phyloP scores from a whole-genome alignment of 768 basidiomycete genomes.

The Hygrocybe coccinea region DNA sequence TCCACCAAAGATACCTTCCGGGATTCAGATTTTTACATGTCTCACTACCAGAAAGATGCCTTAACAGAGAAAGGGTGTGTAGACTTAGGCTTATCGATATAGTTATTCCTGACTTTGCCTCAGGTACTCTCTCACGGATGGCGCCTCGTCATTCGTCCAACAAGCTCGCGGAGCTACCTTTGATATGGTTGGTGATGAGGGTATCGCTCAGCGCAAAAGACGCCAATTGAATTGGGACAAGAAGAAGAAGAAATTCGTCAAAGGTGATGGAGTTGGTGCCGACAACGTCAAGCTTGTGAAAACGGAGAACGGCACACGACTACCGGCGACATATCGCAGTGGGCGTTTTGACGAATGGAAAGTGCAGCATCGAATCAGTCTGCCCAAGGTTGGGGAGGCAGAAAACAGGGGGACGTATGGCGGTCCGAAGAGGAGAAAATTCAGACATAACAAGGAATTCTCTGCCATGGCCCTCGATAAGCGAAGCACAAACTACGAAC shows the following conservation, averaged over 20 bases:
- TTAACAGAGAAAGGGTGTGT: slow-evolving; percentile 84
- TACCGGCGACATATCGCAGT: slow-evolving; percentile 89
- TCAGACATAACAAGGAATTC: slow-evolving; percentile 62
- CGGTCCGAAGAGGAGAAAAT: slow-evolving; percentile 54
- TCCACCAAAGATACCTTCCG: slow-evolving; percentile 53
- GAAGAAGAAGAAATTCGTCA: slow-evolving; percentile 91
- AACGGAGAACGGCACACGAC: slow-evolving; percentile 85
- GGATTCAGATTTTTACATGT: slow-evolving; percentile 88
- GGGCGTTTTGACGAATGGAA: slow-evolving; percentile 97
- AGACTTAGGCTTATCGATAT: background rate
- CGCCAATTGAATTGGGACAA: slow-evolving; percentile 86
- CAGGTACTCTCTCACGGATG: slow-evolving; percentile 82
- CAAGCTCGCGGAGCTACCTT: slow-evolving; percentile 79
- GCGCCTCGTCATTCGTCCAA: slow-evolving; percentile 78
- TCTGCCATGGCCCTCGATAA: slow-evolving; percentile 77
- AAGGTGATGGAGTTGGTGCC: slow-evolving; percentile 77
- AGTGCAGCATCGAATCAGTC: slow-evolving; percentile 59
- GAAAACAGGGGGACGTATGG: slow-evolving; percentile 46
- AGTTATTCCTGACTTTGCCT: slow-evolving; percentile 2
- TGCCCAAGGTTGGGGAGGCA: slow-evolving; percentile 80
- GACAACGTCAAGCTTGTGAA: slow-evolving; percentile 93
- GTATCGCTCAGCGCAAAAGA: slow-evolving; percentile 50
- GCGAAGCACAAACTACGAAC: slow-evolving; percentile 64
- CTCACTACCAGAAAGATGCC: slow-evolving; percentile 84
- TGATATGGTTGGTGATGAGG: slow-evolving; percentile 80